Evolutionary conservation across 768 basidiomycete species (phyloP), one percentile per base, ranked within the genome.

Genomic region (Amanita subjunquillea): DNA sequence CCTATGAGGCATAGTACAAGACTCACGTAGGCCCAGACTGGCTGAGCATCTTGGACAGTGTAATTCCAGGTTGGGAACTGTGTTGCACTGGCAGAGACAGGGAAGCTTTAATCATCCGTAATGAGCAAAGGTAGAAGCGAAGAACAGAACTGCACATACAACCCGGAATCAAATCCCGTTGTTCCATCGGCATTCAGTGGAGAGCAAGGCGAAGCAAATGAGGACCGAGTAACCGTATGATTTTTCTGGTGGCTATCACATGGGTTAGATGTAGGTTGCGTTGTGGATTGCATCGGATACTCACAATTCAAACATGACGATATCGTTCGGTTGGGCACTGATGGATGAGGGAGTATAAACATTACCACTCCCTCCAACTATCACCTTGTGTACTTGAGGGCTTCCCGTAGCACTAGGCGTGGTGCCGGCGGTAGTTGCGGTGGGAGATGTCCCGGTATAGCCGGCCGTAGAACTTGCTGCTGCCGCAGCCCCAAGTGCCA

Each of bases 161-260:
- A 81, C 54, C 75, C 75, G 59, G 78, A 76, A 65, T 82, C 74
- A 63, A 83, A 76, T 29, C 75, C 79, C 55, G 66, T 65, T 15
- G 60, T 62, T 40, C 67, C 70, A 54, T 67, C 68, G 29, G 59
- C 65, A 52, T 69, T 69, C 50, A 78, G 60, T 38, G 65, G 70
- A 48, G 68, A 65, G 67, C 82, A 85, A 47, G 83, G 82, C 47
- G 75, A 73, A 41, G 69, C 75, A 63, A 85, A 84, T 3, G 76
- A 69, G 8, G 78, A 78, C 64, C 83, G 80, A 20, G 80, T 80
- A 22, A 80, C 80, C 6, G 77, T 77, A 68, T 84, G 82, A 66
- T 84, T 85, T 74, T 83, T 83, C 62, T 73, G 70, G 51, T 75
- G 75, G 76, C 78, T 79, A 56, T 42, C 57, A 43, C 34, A 54